These are phyloP conservation scores for Lepraria neglecta DNA, from an alignment of 495 filamentous ascomycete species.

Conservation along the genomic window DNA sequence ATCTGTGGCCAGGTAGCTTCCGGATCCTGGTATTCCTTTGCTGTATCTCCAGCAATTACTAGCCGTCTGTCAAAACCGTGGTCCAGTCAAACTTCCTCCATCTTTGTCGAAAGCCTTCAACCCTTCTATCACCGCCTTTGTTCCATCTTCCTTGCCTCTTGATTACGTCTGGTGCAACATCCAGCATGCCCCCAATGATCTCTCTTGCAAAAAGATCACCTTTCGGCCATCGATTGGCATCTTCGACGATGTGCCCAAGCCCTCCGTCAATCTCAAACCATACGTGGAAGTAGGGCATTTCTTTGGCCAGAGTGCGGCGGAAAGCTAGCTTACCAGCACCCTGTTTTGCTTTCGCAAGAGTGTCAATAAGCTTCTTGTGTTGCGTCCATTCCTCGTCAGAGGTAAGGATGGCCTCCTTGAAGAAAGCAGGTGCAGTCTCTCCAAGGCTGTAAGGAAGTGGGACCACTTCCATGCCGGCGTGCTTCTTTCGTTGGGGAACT, in stretches of 20 bases:
- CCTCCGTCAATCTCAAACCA: conserved; percentile 94
- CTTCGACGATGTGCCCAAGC: conserved; percentile 87
- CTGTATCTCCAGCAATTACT: neutral
- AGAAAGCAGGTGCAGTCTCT: conserved; percentile 88
- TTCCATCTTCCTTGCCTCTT: conserved; percentile 88
- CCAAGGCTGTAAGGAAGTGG: conserved; percentile 83
- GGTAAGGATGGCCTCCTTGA: conserved; percentile 85
- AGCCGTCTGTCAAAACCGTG: conserved; percentile 59
- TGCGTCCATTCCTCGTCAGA: conserved; percentile 91
- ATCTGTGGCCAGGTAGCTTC: neutral
- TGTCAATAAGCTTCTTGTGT: conserved; percentile 91
- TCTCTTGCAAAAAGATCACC: conserved; percentile 93
- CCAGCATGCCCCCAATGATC: conserved; percentile 88
- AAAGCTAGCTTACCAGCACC: conserved; percentile 78
- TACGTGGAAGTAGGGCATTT: conserved; percentile 98
- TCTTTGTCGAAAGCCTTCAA: conserved; percentile 71
- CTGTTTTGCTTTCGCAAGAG: conserved; percentile 59
- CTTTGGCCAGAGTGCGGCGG: conserved; percentile 74
- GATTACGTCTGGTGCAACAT: conserved; percentile 73
- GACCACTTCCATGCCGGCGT: conserved; percentile 80
- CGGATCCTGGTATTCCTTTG: neutral
- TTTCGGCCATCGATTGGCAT: conserved; percentile 77
- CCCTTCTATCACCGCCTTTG: conserved; percentile 60
- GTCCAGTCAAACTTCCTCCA: conserved; percentile 99
- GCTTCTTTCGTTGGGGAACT: conserved; percentile 65